phyloP scores from a whole-genome alignment of 163 green algal genomes.

The Scenedesmus sp. region DNA sequence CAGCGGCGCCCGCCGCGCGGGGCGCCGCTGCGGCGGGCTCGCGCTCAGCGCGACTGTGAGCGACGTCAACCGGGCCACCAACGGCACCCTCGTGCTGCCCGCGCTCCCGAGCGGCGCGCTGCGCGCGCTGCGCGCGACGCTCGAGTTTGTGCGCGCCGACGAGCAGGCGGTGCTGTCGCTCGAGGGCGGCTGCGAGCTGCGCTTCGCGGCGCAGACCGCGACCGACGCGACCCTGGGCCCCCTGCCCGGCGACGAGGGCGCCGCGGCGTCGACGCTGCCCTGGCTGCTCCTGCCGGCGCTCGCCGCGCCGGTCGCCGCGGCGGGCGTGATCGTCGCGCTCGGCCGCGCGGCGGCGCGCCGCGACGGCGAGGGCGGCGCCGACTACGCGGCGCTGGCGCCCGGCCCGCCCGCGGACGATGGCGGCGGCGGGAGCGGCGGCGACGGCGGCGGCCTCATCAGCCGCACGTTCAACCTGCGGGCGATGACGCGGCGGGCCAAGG shows the following conservation, averaged over 20 bases:
- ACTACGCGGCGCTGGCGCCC: no score
- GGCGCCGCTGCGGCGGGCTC: no score
- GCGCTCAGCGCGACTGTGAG: no score
- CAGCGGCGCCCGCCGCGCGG: no score
- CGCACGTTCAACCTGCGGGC: conserved; percentile 15
- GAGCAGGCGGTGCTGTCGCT: no score
- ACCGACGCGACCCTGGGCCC: conserved; percentile 24
- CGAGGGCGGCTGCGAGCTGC: conserved; percentile 10
- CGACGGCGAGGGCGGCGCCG: not conserved
- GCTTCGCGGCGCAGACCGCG: conserved; percentile 5
- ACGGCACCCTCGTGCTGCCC: no score
- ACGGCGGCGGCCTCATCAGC: not conserved
- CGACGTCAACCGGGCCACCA: no score
- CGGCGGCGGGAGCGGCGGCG: not conserved
- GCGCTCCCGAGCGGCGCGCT: no score
- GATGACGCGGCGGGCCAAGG: conserved; percentile 25
- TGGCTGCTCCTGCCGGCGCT: conserved; percentile 23
- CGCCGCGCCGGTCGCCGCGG: not conserved
- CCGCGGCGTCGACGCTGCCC: conserved; percentile 5
- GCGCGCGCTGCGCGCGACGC: no score
- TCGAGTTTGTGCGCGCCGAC: no score
- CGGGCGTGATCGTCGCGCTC: conserved; percentile 19
- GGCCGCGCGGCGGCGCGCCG: not conserved
- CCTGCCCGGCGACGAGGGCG: conserved; percentile 13
- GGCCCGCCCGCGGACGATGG: no score